Evolutionary conservation across 2,329 filamentous ascomycete species (phyloP), one percentile per base, ranked within the genome.

Genomic region (Fusarium keratoplasticum): DNA sequence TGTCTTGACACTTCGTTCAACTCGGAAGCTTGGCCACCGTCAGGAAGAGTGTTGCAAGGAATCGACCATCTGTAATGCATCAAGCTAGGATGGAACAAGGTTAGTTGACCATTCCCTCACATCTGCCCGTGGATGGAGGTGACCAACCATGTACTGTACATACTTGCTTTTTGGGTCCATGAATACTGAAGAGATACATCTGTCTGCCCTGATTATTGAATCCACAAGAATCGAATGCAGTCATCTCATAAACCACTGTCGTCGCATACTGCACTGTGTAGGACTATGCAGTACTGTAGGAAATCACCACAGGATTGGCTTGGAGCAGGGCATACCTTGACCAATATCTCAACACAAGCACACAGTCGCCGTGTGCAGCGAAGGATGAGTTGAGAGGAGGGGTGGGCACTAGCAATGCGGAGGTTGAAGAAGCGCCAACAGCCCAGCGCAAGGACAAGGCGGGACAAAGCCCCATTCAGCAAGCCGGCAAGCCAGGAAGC

Each of bases 91-190:
- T 67, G 13, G 9, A 72, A 61, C 3, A 44, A 74, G 65, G 36
- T 36, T 70, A 72, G 69, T 57, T 29, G 8, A 25, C 8, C 33
- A 13, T 54, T 59, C 57, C 61, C 65, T 74, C 61, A 14, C 61
- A 59, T 69, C 36, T 54, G 40, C 66, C 61, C 54, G 66, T 54
- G 40, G 60, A 44, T 55, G 38, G 61, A 63, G 55, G 58, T 54
- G 35, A 63, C 61, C 22, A 20, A 54, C 47, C 25, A 29, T 29
- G 47, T 29, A 54, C 25, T 54, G 18, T 54, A 31, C 18, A 27
- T 44, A 60, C 33, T 71, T 71, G 58, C 68, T 67, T 71, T 71
- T 67, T 61, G 33, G 42, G 55, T 31, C 50, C 47, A 50, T 38
- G 6, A 31, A 69, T 64, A 38, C 11, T 31, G 27, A 31, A 31